Evolutionary conservation across 2,329 filamentous ascomycete species (phyloP), one percentile per base, ranked within the genome.

Genomic region (Ophiostoma populinum): DNA sequence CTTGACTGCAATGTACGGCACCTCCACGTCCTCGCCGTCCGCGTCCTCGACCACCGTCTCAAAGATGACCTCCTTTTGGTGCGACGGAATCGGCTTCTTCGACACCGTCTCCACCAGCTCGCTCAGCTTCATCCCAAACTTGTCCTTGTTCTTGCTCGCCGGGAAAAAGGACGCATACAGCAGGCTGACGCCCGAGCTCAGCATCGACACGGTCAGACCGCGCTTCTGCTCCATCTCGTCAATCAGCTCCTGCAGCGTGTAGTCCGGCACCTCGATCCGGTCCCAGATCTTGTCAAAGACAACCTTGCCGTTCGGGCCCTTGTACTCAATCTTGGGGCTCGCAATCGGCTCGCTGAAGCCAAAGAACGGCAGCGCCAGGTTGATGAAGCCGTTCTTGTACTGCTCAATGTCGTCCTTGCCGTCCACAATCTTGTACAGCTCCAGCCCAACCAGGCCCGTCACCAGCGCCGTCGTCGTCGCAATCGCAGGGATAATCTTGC

Each of bases 311-410:
- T 80, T 59, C 35, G 76, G 77, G 16, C 83, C 80, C 51, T 75
- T 63, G 60, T 95, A 98, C 49, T 73, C 81, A 44, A 87, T 81
- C 68, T 94, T 95, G 20, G 86, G 83, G 47, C 83, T 93, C 5
- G 76, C 75, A 47, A 98, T 92, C 3, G 90, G 90, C 59, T 98
- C 90, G 50, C 83, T 92, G 69, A 98, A 98, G 25, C 87, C 87
- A 47, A 98, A 93, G 69, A 98, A 95, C 1, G 90, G 90, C 43
- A 98, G 62, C 2, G 90, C 90, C 46, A 98, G 61, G 60, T 98
- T 98, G 59, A 95, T 68, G 57, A 98, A 98, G 12, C 90, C 90
- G 52, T 98, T 98, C 71, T 95, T 95, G 75, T 92, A 98, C 58
- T 95, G 81, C 60, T 95, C 90, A 44, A 94, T 78, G 47, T 95